Evolutionary conservation across 2,329 filamentous ascomycete species (phyloP), one percentile per base, ranked within the genome.

Genomic region (Calonectria pseudoturangicola): DNA sequence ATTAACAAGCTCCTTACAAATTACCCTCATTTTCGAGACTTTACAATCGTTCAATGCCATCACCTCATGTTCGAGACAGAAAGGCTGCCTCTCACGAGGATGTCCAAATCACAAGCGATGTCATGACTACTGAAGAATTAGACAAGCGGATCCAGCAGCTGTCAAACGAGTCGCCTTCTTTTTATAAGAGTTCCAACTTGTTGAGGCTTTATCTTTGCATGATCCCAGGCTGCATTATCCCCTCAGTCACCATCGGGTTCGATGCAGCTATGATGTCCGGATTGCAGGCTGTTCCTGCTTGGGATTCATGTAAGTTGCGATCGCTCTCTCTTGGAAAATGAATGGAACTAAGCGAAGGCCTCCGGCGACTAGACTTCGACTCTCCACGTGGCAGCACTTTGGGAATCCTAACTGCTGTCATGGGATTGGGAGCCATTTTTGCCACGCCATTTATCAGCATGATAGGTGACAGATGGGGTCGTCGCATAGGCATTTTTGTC

Each of bases 351-450:
- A 60, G 10, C 9, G 2, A 41, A 18, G 27, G 2, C 13, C 54
- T 60, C 16, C 4, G 2, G 7, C 9, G 0, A 9, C 0, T 8
- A 71, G 58, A 13, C 21, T 74, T 71, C 75, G 88, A 4, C 85
- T 88, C 71, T 15, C 36, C 43, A 1, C 39, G 15, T 0, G 68
- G 60, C 1, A 71, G 66, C 3, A 64, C 62, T 36, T 66, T 72
- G 1, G 65, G 72, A 5, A 41, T 73, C 75, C 82, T 81, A 18
- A 79, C 68, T 63, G 85, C 84, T 39, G 86, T 88, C 75, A 85
- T 87, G 79, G 84, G 84, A 12, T 81, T 89, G 16, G 87, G 87
- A 66, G 85, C 84, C 13, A 81, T 89, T 25, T 82, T 82, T 25
- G 76, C 77, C 0, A 74, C 76, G 9, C 77, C 79, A 0, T 75